Evolutionary conservation across 2,329 filamentous ascomycete genomes (phyloP), one percentile per base, ranked within the genome.

Genomic region (Anisogramma anomala): DNA sequence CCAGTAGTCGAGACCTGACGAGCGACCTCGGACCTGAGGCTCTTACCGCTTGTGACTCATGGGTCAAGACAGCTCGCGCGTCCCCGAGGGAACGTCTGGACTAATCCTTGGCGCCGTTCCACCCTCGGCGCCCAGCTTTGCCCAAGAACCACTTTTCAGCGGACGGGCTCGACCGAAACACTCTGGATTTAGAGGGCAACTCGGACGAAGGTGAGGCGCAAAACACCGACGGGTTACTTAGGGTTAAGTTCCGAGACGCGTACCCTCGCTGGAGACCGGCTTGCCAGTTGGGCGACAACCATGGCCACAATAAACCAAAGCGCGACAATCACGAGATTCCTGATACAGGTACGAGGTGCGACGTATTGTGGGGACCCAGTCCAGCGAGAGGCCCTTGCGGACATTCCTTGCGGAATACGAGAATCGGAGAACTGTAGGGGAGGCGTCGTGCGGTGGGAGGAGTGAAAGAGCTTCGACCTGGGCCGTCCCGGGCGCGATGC

Each of bases 171-270:
- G 51, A 43, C 55, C 46, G 32, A 50, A 39, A 48, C 51, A 53
- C 50, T 50, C 41, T 48, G 51, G 53, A 59, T 63, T 56, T 87
- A 87, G 59, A 88, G 77, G 71, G 71, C 67, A 68, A 66, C 64
- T 72, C 65, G 71, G 63, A 78, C 78, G 78, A 51, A 82, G 79
- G 74, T 66, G 68, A 30, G 61, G 69, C 76, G 77, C 77, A 83
- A 87, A 56, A 72, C 82, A 79, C 84, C 83, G 82, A 77, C 68
- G 62, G 58, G 67, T 63, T 67, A 68, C 73, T 83, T 94, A 94
- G 88, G 88, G 88, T 94, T 94, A 94, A 88, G 84, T 88, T 88
- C 84, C 85, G 79, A 81, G 64, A 67, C 64, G 67, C 68, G 69
- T 76, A 80, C 74, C 71, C 74, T 64, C 64, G 66, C 60, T 57